Percentiles rank a stretch among this genome's conserved stretches.
Evolutionary conservation across 2,329 filamentous ascomycete species (phyloP).

Genomic region (Stagonosporopsis chrysanthemi): DNA sequence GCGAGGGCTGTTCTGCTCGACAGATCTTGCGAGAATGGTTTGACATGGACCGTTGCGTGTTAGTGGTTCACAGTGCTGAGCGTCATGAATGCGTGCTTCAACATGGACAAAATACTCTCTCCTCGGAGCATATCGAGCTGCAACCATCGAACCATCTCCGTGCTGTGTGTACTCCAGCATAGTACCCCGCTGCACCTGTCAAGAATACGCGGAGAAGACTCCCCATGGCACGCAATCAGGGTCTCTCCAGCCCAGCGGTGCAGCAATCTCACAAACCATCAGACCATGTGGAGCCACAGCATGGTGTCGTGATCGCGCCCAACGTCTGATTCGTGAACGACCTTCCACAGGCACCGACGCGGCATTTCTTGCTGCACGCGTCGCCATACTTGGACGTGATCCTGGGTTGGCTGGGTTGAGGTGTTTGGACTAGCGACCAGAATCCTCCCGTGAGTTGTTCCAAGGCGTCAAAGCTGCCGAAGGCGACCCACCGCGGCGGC

Average conservation of each 20-base stretch:
- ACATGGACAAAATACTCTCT: background rate
- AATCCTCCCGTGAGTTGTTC: slow-evolving; percentile 38
- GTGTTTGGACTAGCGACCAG: slow-evolving; percentile 5
- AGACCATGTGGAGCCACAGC: slow-evolving; percentile 10
- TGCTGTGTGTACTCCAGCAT: too few relatives aligned
- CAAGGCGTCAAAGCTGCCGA: slow-evolving; percentile 24
- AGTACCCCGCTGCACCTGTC: slow-evolving; percentile 18
- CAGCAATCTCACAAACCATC: slow-evolving; percentile 3
- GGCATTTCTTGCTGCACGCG: background rate
- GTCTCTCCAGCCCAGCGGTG: background rate
- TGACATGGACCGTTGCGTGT: background rate
- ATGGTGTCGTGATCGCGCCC: background rate
- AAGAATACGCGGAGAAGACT: slow-evolving; percentile 6
- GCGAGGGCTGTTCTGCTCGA: background rate
- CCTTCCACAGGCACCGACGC: background rate
- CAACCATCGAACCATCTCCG: slow-evolving; percentile 5
- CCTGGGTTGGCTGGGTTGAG: slow-evolving; percentile 5
- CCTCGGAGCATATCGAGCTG: too few relatives aligned
- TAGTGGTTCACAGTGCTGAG: background rate
- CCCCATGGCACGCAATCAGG: slow-evolving; percentile 9
- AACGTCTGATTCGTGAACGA: background rate
- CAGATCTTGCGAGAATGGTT: background rate
- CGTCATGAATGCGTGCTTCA: background rate
- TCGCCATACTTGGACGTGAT: slow-evolving; percentile 1
- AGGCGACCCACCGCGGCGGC: slow-evolving; percentile 10